phyloP scores from a whole-genome alignment of 768 basidiomycete genomes.

The Naematelia aurantialba region DNA sequence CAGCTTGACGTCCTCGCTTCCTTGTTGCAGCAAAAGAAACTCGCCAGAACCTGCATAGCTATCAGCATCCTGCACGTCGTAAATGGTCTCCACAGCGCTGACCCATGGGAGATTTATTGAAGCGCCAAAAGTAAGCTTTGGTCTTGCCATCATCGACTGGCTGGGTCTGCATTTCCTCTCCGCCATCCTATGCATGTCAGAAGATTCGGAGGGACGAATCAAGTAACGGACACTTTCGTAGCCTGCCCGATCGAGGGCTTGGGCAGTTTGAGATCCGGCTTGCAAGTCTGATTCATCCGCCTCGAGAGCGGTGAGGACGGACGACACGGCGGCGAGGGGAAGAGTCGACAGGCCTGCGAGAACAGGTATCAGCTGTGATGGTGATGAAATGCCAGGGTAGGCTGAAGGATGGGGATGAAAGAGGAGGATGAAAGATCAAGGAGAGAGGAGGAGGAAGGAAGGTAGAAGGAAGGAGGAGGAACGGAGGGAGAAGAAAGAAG shows the following conservation, averaged over 20 bases:
- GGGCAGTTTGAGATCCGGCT: constrained; percentile 18
- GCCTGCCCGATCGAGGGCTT: constrained; percentile 36
- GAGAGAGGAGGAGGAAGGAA: no score
- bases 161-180: constrained; percentile 25
- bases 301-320: constrained; percentile 39
- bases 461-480: no score
- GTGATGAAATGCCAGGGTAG: background rate
- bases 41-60: constrained; percentile 44
- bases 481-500: background rate
- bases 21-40: constrained; percentile 43
- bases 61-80: background rate
- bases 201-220: background rate
- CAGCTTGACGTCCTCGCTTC: constrained; percentile 38
- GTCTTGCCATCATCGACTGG: constrained; percentile 23
- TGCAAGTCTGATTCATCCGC: constrained; percentile 26
- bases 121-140: constrained; percentile 43
- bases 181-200: constrained; percentile 33
- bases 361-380: no score
- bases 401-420: no score
- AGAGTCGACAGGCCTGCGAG: constrained; percentile 42
- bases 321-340: constrained; percentile 36
- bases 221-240: constrained; percentile 36
- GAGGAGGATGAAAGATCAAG: no score
- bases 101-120: constrained; percentile 49
- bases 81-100: constrained; percentile 14